Evolutionary conservation across 805 yeast species (phyloP).

Genomic region (Sugiyamaella marilandica): DNA sequence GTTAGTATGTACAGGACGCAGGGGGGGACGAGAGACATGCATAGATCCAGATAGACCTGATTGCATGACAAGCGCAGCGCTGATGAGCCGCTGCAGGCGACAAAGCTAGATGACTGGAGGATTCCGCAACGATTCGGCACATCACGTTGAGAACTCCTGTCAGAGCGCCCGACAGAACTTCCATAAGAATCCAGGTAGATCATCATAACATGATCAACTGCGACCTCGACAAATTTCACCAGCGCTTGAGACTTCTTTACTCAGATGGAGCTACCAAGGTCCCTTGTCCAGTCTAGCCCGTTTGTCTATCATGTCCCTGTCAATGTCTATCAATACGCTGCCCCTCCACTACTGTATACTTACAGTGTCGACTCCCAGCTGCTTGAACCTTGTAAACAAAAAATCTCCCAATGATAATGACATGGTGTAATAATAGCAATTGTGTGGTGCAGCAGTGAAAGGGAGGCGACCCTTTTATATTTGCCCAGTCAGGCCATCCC

Average conservation of each 20-base stretch:
- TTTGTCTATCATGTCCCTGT: neutral
- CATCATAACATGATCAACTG: too few species aligned
- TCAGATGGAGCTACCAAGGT: too few species aligned
- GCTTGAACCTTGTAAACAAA: conserved; percentile 72
- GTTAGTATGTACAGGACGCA: conserved; percentile 2
- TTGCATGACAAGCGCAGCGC: neutral
- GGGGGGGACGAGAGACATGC: neutral
- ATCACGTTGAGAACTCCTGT: too few species aligned
- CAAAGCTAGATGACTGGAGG: too few species aligned
- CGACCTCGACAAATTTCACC: too few species aligned
- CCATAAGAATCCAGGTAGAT: too few species aligned
- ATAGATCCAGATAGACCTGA: neutral
- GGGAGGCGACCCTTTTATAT: neutral
- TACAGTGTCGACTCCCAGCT: conserved; percentile 51
- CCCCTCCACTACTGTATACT: neutral
- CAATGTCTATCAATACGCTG: neutral
- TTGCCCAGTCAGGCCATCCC: neutral
- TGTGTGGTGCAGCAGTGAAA: neutral
- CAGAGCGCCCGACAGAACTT: too few species aligned
- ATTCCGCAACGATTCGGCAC: too few species aligned
- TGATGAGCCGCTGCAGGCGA: neutral
- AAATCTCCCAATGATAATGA: conserved; percentile 63
- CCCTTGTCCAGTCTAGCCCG: too few species aligned
- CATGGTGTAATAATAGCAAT: neutral
- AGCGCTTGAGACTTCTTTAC: too few species aligned